Evolutionary conservation across 2,329 filamentous ascomycete genomes (phyloP).

Genomic region (Clarireedia paspali): DNA sequence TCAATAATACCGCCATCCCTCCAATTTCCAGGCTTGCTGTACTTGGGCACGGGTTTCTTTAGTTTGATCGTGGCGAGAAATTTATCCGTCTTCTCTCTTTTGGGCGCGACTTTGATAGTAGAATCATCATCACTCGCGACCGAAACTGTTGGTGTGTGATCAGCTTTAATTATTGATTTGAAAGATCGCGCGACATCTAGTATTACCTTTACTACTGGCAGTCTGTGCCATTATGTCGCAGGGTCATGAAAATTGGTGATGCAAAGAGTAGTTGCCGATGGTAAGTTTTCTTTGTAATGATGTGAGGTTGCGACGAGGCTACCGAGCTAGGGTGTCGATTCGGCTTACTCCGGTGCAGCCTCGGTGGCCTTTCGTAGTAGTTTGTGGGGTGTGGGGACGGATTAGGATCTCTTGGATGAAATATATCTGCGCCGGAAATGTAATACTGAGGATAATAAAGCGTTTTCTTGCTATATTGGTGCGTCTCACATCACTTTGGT

Average conservation of each 20-base stretch:
- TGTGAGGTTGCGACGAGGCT: neutral
- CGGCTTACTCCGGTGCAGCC: too few species aligned
- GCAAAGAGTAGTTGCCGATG: too few species aligned
- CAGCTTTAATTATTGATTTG: neutral
- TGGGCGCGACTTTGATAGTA: conserved; percentile 56
- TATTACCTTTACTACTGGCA: conserved; percentile 11
- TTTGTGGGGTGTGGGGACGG: too few species aligned
- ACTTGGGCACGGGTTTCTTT: conserved; percentile 55
- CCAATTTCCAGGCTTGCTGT: conserved; percentile 64
- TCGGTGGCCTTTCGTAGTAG: too few species aligned
- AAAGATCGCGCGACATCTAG: neutral
- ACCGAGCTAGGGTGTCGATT: neutral
- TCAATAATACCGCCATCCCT: conserved; percentile 57
- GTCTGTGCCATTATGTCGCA: too few species aligned
- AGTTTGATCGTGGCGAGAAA: conserved; percentile 48
- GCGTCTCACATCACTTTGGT: too few species aligned
- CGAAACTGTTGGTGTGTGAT: conserved; percentile 8
- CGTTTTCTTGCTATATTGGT: too few species aligned
- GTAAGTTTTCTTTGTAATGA: neutral
- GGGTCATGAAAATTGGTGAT: neutral
- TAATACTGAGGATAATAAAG: too few species aligned
- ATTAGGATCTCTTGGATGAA: too few species aligned
- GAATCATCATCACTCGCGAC: conserved; percentile 42
- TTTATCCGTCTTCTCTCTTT: conserved; percentile 34
- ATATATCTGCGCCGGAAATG: too few species aligned